Base-by-base conservation (phyloP, 306 rosid genomes). In the Gleditsia sinensis region DNA sequence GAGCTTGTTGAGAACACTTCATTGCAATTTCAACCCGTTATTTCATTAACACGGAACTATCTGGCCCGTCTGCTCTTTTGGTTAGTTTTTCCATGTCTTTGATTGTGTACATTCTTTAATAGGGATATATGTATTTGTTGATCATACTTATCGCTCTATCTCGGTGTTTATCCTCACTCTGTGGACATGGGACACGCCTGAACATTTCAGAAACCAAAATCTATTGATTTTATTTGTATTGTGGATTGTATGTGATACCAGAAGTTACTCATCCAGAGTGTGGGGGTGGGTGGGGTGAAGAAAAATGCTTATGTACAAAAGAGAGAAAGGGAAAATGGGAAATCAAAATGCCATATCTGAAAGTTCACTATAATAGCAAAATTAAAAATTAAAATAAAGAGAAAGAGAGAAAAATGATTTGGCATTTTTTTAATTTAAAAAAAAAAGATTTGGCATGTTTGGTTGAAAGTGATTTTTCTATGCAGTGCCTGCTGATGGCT, bases 11-110 rank as follows among this genome's bases (percentile, higher is more conserved):
- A 88, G 83, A 91, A 94, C 75, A 84, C 97, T 37, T 90, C 96
- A 5, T 90, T 88, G 58, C 92, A 90, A 20, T 92, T 91, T 82
- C 93, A 94, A 81, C 97, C 95, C 45, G 83, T 81, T 59, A 83
- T 94, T 75, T 84, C 94, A 28, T 65, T 91, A 67, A 94, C 90
- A 19, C 80, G 97, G 74, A 95, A 94, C 75, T 90, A 91, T 71
- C 89, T 91, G 40, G 98, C 97, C 19, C 94, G 96, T 76, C 85
- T 91, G 34, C 95, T 94, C 77, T 94, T 94, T 86, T 91, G 97
- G 98, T 94, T 61, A 88, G 96, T 79, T 16, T 58, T 61, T 72
- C 27, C 21, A 68, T 25, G 42, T 51, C 56, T 13, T 43, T 72
- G 70, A 28, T 72, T 72, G 48, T 53, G 12, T 46, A 19, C 75